Evolutionary conservation across 2,329 filamentous ascomycete species (phyloP).

Genomic region (Penicillium fuscoglaucum): DNA sequence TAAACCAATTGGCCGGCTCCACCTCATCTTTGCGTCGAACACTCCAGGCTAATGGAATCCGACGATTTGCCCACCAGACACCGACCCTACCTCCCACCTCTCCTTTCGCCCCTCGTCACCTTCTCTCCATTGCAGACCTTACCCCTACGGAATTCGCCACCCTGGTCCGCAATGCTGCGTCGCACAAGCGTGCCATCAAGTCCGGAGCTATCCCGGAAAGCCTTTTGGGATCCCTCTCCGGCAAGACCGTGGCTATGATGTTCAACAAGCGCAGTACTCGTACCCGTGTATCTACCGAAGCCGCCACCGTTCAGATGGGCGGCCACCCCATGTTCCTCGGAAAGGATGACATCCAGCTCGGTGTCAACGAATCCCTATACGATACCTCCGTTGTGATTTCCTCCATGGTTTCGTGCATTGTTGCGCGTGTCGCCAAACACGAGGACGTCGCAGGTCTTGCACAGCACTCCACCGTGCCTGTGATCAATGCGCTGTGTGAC

Average conservation of each 20-base stretch:
- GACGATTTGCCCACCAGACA: constrained; percentile 38
- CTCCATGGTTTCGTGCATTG: constrained; percentile 84
- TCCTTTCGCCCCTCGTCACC: constrained; percentile 71
- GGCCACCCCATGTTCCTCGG: constrained; percentile 96
- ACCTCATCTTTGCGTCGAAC: constrained; percentile 29
- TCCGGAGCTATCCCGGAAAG: constrained; percentile 60
- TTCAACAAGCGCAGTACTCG: constrained; percentile 96
- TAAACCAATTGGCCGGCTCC: constrained; percentile 31
- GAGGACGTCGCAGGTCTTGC: constrained; percentile 71
- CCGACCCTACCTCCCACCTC: constrained; percentile 49
- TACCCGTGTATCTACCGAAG: constrained; percentile 90
- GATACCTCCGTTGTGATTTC: constrained; percentile 91
- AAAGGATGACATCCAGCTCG: constrained; percentile 93
- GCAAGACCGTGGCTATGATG: constrained; percentile 88
- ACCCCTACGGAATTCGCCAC: constrained; percentile 74
- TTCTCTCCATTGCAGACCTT: constrained; percentile 89
- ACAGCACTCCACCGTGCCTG: constrained; percentile 71
- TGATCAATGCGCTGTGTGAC: constrained; percentile 86
- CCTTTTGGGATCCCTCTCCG: constrained; percentile 64
- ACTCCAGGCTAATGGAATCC: constrained; percentile 32
- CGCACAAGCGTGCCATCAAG: constrained; percentile 76
- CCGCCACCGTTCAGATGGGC: constrained; percentile 81
- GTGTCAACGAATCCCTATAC: constrained; percentile 89
- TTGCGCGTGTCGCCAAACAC: constrained; percentile 75
- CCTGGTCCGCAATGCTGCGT: constrained; percentile 77